Percentiles rank a stretch among this genome's conserved stretches.
phyloP scores from a whole-genome alignment of 129 eudicot species.

The Glebionis coronaria region DNA sequence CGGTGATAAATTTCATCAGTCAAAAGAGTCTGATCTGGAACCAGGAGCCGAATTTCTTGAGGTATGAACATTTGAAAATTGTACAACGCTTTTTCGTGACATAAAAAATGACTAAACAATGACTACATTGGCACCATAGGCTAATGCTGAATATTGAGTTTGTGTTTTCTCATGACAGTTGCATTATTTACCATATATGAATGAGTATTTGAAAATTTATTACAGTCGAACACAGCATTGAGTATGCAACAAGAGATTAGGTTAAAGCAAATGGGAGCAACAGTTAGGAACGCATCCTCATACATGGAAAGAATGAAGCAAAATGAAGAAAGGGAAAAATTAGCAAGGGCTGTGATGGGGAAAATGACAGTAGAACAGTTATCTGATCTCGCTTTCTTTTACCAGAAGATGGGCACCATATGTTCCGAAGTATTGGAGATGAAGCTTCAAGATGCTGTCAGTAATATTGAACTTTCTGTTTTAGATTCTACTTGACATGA shows the following conservation, averaged over 20 bases:
- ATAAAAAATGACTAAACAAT: too few relatives aligned
- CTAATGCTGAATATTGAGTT: too few relatives aligned
- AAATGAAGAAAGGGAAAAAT: conserved; percentile 58
- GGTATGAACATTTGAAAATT: conserved; percentile 39
- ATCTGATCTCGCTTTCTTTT: conserved; percentile 70
- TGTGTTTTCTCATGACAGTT: too few relatives aligned
- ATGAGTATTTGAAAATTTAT: neutral
- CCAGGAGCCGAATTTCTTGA: conserved; percentile 81
- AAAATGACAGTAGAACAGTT: conserved; percentile 81
- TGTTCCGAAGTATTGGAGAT: conserved; percentile 73
- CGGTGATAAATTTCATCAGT: conserved; percentile 29
- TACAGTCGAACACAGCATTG: conserved; percentile 73
- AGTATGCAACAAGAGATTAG: conserved; percentile 78
- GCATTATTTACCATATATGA: too few relatives aligned
- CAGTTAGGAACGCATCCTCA: conserved; percentile 74
- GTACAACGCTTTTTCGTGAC: neutral
- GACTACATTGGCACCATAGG: too few relatives aligned
- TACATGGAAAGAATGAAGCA: conserved; percentile 52
- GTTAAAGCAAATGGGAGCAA: conserved; percentile 92
- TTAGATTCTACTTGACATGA: conserved; percentile 20
- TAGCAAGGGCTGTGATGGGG: conserved; percentile 68
- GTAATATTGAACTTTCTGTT: conserved; percentile 38
- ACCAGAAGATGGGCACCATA: conserved; percentile 77
- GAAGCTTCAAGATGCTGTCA: conserved; percentile 45
- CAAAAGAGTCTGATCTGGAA: conserved; percentile 61